These are phyloP conservation scores for Achaetomium macrosporum DNA, from an alignment of 2,329 filamentous ascomycete species.

Conservation along the genomic window DNA sequence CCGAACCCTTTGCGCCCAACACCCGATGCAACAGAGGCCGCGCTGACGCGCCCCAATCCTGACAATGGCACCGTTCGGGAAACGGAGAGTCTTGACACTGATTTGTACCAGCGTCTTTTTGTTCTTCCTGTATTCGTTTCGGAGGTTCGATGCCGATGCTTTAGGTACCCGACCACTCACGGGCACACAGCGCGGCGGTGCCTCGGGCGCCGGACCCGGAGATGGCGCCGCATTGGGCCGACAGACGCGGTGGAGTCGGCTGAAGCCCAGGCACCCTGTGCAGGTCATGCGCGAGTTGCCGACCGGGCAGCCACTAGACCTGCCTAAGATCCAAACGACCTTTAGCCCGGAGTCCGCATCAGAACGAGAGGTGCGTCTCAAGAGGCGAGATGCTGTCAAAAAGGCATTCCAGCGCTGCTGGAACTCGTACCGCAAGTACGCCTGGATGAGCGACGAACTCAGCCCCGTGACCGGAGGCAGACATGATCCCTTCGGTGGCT, in stretches of 20 bases:
- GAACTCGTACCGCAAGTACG: conserved; percentile 54
- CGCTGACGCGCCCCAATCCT: neutral
- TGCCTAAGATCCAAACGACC: conserved; percentile 15
- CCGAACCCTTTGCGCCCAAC: no score
- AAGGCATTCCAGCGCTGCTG: conserved; percentile 34
- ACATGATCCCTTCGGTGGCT: conserved; percentile 58
- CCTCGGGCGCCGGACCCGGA: neutral
- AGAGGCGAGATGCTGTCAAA: conserved; percentile 14
- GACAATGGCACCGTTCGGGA: conserved; percentile 2
- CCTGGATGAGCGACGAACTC: conserved; percentile 61
- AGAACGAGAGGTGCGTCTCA: conserved; percentile 12
- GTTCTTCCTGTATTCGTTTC: conserved; percentile 3
- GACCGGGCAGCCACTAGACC: conserved; percentile 8
- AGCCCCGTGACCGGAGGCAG: conserved; percentile 47
- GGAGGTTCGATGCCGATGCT: neutral
- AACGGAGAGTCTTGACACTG: neutral
- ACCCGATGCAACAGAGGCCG: no score
- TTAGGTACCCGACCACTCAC: neutral
- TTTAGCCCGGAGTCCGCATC: conserved; percentile 13
- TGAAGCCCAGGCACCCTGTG: conserved; percentile 11
- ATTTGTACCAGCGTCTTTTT: neutral
- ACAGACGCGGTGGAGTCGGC: conserved; percentile 6
- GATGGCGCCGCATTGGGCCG: neutral
- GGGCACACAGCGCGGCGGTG: neutral
- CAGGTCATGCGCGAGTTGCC: conserved; percentile 14